Base-by-base conservation (phyloP, 1,139 yeast species). In the Magnusiomyces suaveolens region DNA sequence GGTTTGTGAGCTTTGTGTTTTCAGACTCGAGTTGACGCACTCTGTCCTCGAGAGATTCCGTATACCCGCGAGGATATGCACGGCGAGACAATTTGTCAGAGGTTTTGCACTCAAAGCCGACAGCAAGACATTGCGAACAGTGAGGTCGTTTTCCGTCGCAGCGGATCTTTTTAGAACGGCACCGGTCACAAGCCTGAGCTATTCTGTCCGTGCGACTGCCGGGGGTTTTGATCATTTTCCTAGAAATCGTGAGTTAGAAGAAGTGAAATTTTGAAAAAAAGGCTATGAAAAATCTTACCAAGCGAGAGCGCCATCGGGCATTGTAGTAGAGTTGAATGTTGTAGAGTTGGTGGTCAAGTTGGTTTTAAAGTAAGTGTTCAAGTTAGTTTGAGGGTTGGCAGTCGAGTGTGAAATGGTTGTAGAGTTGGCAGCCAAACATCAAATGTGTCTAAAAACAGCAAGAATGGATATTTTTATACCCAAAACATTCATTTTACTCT, bases 101-200 rank as follows among this genome's bases (percentile, higher is more conserved):
- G 26, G 84, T 81, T 59, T 81, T 82, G 67, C 92, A 84, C 57
- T 84, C 89, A 62, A 84, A 80, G 1, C 84, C 85, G 20, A 83
- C 84, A 52, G 79, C 75, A 24, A 75, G 75, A 68, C 92, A 84
- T 63, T 83, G 85, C 23, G 79, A 74, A 65, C 92, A 84, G 59
- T 63, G 61, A 1, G 83, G 83, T 43, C 77, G 75, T 64, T 73
- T 75, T 16, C 87, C 87, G 61, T 83, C 87, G 70, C 89, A 83
- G 57, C 81, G 78, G 41, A 83, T 81, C 61, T 87, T 87, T 66
- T 87, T 87, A 49, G 89, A 85, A 53, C 95, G 72, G 64, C 96
- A 87, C 53, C 96, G 69, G 65, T 87, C 95, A 69, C 95, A 87
- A 0, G 95, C 95, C 64, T 87, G 95, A 0, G 94, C 89, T 20